These are phyloP conservation scores for Spergularia azorica DNA, from an alignment of 179 eudicot genomes.

Conservation along the genomic window DNA sequence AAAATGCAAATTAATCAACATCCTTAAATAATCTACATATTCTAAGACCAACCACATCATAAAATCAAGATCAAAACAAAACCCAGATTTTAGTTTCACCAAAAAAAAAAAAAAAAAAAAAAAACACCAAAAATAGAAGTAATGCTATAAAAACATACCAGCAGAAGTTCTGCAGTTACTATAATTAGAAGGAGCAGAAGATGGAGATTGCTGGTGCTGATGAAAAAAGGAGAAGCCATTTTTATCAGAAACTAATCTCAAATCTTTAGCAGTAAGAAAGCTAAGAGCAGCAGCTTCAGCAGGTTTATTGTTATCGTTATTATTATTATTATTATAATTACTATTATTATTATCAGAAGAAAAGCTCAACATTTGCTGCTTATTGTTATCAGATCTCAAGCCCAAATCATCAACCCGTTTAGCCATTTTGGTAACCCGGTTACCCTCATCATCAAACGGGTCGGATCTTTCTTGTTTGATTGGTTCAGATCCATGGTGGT, in stretches of 20 bases:
- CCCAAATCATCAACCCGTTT: slow-evolving; percentile 49
- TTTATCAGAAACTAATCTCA: slow-evolving; percentile 27
- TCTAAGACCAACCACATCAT: slow-evolving; percentile 10
- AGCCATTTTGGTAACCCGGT: slow-evolving; percentile 45
- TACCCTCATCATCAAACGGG: slow-evolving; percentile 40
- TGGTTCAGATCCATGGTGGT: slow-evolving; percentile 37
- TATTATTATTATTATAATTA: too few species aligned
- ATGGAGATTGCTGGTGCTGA: slow-evolving; percentile 21
- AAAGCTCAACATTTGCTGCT: slow-evolving; percentile 77
- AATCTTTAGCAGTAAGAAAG: slow-evolving; percentile 29
- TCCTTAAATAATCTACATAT: neutral
- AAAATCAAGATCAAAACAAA: slow-evolving; percentile 22
- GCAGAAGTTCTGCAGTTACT: slow-evolving; percentile 41
- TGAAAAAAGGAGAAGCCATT: slow-evolving; percentile 47
- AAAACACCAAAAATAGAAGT: neutral
- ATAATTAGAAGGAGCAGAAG: slow-evolving; percentile 15
- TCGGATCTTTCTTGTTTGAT: slow-evolving; percentile 54
- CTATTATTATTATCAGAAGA: slow-evolving; percentile 41
- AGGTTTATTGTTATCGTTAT: too few species aligned
- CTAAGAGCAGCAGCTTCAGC: slow-evolving; percentile 22
- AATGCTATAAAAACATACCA: slow-evolving; percentile 33
- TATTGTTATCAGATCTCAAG: slow-evolving; percentile 40
- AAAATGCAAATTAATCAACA: neutral
- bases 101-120: neutral
- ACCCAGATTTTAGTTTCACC: slow-evolving; percentile 9